Evolutionary conservation across 2,329 filamentous ascomycete genomes (phyloP).

Genomic region (Acrocalymma vagum): DNA sequence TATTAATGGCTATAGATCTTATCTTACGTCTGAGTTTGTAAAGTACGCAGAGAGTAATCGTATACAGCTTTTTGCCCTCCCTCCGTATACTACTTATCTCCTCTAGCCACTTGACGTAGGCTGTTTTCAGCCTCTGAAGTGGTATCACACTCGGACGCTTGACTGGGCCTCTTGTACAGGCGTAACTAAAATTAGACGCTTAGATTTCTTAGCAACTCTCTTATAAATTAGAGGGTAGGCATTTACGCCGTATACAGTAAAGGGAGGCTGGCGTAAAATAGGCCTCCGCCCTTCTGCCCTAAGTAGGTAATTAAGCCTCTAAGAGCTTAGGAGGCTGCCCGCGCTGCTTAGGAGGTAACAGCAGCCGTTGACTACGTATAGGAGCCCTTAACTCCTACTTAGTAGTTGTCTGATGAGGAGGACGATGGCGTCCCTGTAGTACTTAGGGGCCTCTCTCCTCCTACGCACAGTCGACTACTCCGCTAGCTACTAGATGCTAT

Average conservation of each 20-base stretch:
- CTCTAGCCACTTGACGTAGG: conserved; percentile 12
- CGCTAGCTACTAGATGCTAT: too few species aligned
- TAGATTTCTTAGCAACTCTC: conserved; percentile 6
- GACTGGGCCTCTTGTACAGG: conserved; percentile 9
- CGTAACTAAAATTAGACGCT: conserved; percentile 2
- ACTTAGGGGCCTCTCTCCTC: too few species aligned
- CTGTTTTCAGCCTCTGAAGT: conserved; percentile 11
- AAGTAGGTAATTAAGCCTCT: too few species aligned
- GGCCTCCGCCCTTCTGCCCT: too few species aligned
- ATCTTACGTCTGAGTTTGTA: conserved; percentile 44
- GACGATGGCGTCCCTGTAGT: too few species aligned
- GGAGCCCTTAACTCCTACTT: too few species aligned
- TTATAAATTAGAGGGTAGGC: conserved; percentile 2
- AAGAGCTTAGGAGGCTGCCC: too few species aligned
- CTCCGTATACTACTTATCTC: conserved; percentile 11
- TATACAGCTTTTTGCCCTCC: conserved; percentile 25
- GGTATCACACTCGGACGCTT: conserved; percentile 13
- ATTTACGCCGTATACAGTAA: conserved; percentile 5
- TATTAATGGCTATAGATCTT: conserved; percentile 45
- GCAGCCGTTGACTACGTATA: too few species aligned
- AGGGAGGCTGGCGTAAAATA: conserved; percentile 8
- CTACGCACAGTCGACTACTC: too few species aligned
- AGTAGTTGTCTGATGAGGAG: too few species aligned
- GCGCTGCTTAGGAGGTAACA: too few species aligned
- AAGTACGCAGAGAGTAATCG: conserved; percentile 42